Evolutionary conservation across 2,329 filamentous ascomycete genomes (phyloP).

Genomic region (Acephala macrosclerotiorum): DNA sequence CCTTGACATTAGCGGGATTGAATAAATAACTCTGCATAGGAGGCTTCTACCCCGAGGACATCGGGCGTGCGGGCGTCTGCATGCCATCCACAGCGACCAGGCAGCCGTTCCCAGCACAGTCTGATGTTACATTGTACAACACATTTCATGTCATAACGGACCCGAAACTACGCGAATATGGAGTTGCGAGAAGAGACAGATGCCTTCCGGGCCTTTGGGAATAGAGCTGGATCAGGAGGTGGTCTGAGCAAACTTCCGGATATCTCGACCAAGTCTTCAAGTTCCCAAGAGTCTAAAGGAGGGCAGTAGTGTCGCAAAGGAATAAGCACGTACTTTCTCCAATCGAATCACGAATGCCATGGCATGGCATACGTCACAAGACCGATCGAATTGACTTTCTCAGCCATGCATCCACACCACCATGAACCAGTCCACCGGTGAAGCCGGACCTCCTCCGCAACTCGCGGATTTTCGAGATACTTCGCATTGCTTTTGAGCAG

Average conservation of each 20-base stretch:
- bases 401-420: constrained; percentile 23
- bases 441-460: constrained; percentile 3
- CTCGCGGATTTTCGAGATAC: not conserved
- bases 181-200: constrained; percentile 7
- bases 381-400: constrained; percentile 21
- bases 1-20: constrained; percentile 5
- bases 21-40: constrained; percentile 11
- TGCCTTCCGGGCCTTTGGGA: constrained; percentile 9
- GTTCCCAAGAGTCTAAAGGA: not conserved
- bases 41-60: constrained; percentile 12
- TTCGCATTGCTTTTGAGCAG: not conserved
- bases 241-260: constrained; percentile 11
- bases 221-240: constrained; percentile 13
- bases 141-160: constrained; percentile 6
- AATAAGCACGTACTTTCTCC: constrained; percentile 8
- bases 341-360: constrained; percentile 2
- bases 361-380: constrained; percentile 14
- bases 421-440: not conserved
- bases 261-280: not conserved
- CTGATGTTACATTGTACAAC: constrained; percentile 15
- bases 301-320: constrained; percentile 1
- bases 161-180: constrained; percentile 18
- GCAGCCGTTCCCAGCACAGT: not conserved
- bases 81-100: not conserved
- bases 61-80: not conserved